Base-by-base conservation (phyloP, 805 yeast species). In the Saccharomycopsis malanga region DNA sequence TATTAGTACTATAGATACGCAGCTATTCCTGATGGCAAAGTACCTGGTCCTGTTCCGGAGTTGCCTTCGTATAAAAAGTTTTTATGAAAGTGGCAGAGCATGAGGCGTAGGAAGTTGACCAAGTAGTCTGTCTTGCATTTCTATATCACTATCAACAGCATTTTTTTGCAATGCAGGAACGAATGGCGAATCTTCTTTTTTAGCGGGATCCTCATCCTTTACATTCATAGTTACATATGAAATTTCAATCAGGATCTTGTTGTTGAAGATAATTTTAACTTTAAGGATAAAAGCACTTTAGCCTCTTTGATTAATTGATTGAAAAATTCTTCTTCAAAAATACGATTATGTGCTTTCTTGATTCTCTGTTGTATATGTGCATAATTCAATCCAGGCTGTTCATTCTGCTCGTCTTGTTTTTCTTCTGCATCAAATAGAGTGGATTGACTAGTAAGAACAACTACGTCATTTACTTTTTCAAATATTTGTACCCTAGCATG, bases 241-340 rank as follows among this genome's bases (percentile, higher is more conserved):
- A 42, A 89, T 72, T 59, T 85, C 95, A 37, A 87, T 70, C 0
- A 74, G 69, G 18, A 89, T 74, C 54, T 78, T 81, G 50, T 81
- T 78, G 43, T 74, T 77, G 44, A 73, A 74, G 25, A 83, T 79
- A 15, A 81, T 73, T 14, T 72, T 70, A 3, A 87, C 91, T 46
- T 83, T 81, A 54, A 77, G 17, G 87, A 77, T 7, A 81, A 73
- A 49, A 91, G 66, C 4, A 71, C 60, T 25, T 81, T 73, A 1
- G 95, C 87, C 62, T 91, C 98, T 53, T 80, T 76, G 21, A 81
- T 71, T 46, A 91, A 64, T 56, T 82, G 88, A 61, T 76, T 78
- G 66, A 87, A 87, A 45, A 91, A 69, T 61, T 91, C 98, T 58
- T 86, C 93, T 59, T 91, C 98, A 65, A 91, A 91, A 5, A 89